A percentile compares a stretch with the other conserved stretches of the same genome.
These are phyloP conservation scores for Nepenthes mirabilis DNA, from an alignment of 148 eudicot species.

Conservation along the genomic window DNA sequence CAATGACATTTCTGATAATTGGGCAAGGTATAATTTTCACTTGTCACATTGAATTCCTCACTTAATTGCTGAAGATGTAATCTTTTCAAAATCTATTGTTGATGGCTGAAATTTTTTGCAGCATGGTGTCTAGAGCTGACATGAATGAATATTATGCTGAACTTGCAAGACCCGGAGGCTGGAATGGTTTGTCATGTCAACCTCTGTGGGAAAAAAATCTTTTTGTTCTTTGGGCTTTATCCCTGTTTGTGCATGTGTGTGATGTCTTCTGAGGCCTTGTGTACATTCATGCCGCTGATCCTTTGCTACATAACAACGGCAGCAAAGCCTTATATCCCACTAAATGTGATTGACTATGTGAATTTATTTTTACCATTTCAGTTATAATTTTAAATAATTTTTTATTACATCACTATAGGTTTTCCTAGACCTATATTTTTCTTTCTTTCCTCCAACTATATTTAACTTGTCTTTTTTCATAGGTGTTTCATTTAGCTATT, in stretches of 20 bases:
- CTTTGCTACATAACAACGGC: too few relatives aligned
- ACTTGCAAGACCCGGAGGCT: slow-evolving; percentile 76
- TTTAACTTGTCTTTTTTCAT: neutral
- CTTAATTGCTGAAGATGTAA: too few relatives aligned
- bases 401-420: too few relatives aligned
- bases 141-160: slow-evolving; percentile 58
- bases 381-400: too few relatives aligned
- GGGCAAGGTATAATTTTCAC: slow-evolving; percentile 39
- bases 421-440: neutral
- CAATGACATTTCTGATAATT: slow-evolving; percentile 48
- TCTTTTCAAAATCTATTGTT: neutral
- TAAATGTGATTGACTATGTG: too few relatives aligned
- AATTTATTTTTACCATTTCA: too few relatives aligned
- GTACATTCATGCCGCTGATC: too few relatives aligned
- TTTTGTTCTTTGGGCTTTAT: neutral
- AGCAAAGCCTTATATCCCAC: too few relatives aligned
- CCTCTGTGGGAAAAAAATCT: neutral
- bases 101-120: slow-evolving; percentile 11
- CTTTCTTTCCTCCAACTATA: too few relatives aligned
- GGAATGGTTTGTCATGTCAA: slow-evolving; percentile 51
- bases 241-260: neutral
- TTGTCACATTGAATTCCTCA: neutral
- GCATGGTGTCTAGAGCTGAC: slow-evolving; percentile 73
- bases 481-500: neutral
- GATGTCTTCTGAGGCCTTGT: too few relatives aligned